phyloP scores from a whole-genome alignment of 495 filamentous ascomycete species.

The Hyaloscypha variabilis region DNA sequence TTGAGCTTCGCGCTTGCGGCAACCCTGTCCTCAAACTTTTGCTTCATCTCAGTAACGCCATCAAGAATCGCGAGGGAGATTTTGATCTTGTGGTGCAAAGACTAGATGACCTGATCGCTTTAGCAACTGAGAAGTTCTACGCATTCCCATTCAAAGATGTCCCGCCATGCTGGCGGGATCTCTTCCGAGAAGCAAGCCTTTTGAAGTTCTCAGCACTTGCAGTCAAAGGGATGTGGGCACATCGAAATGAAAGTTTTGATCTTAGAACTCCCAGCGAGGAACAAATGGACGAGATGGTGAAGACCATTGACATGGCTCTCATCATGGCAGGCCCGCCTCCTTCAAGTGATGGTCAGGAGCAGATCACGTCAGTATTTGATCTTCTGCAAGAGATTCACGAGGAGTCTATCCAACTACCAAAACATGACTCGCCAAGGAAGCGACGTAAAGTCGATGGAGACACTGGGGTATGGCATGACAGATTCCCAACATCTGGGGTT shows the following conservation, averaged over 20 bases:
- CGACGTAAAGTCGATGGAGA: constrained; percentile 24
- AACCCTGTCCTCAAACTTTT: constrained; percentile 15
- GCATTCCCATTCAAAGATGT: constrained; percentile 78
- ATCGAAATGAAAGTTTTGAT: not conserved
- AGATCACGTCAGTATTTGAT: constrained; percentile 58
- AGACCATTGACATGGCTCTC: constrained; percentile 76
- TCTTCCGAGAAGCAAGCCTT: constrained; percentile 80
- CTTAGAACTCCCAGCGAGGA: constrained; percentile 4
- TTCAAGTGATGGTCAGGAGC: constrained; percentile 40
- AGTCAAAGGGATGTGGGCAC: constrained; percentile 21
- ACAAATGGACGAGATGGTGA: constrained; percentile 31
- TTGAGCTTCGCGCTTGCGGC: constrained; percentile 5
- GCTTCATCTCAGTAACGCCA: not conserved
- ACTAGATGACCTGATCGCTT: constrained; percentile 44
- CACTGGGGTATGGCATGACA: not conserved
- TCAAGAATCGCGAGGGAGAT: constrained; percentile 12
- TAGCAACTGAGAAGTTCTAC: constrained; percentile 64
- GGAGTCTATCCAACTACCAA: not conserved
- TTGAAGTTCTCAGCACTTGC: constrained; percentile 56
- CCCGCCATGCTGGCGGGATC: constrained; percentile 69
- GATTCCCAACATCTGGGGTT: constrained; percentile 3
- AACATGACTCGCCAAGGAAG: constrained; percentile 24
- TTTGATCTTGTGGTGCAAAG: constrained; percentile 33
- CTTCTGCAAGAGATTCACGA: constrained; percentile 40
- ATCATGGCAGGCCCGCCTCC: constrained; percentile 79